These are phyloP conservation scores for Hysterangium stoloniferum DNA, from an alignment of 768 basidiomycete species.

Conservation along the genomic window DNA sequence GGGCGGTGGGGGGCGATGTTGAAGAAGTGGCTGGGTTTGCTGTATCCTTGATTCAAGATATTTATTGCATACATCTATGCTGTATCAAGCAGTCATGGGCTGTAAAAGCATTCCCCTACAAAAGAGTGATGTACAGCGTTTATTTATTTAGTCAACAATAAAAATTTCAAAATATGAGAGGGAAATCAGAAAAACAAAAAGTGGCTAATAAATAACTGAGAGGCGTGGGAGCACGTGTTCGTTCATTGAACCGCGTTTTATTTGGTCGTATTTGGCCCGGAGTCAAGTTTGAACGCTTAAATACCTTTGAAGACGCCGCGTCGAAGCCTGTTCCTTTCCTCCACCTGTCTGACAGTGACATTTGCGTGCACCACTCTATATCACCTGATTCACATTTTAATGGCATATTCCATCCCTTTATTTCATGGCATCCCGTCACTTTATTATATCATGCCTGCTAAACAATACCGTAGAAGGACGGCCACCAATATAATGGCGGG, in stretches of 20 bases:
- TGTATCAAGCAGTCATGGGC: no score
- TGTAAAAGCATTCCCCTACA: no score
- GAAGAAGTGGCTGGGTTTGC: no score
- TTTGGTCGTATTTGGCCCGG: background rate
- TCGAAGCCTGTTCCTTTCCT: background rate
- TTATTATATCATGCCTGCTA: conserved; percentile 1
- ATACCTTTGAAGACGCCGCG: background rate
- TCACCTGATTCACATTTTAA: background rate
- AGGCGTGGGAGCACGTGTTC: conserved; percentile 3
- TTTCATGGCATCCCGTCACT: conserved; percentile 4
- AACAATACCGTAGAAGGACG: conserved; percentile 2
- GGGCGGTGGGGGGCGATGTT: no score
- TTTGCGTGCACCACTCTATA: background rate
- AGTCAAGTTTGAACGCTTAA: background rate
- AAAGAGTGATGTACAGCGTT: no score
- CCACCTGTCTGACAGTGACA: background rate
- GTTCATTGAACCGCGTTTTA: background rate
- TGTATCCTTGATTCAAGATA: no score
- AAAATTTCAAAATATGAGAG: no score
- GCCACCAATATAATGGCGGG: conserved; percentile 10
- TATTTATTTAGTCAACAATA: no score
- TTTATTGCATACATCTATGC: no score
- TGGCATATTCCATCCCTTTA: conserved; percentile 1
- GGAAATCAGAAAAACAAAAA: no score
- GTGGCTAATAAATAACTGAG: no score